phyloP scores from a whole-genome alignment of 2,329 filamentous ascomycete genomes.

The Amesomyces nigricolor region DNA sequence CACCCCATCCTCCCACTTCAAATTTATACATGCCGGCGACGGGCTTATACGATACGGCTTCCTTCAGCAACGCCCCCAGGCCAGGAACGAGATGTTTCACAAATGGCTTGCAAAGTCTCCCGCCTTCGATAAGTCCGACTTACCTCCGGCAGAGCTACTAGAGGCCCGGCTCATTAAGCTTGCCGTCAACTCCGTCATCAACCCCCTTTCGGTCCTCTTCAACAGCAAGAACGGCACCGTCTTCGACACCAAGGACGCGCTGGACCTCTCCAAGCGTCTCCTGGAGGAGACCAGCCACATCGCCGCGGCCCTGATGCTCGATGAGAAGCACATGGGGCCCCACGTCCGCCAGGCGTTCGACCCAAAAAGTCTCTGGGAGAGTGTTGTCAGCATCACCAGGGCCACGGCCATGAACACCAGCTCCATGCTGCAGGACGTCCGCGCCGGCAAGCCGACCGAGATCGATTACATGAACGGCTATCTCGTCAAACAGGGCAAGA shows the following conservation, averaged over 20 bases:
- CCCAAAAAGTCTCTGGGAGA: not conserved
- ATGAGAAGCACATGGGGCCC: slow-evolving; percentile 28
- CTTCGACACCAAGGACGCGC: not conserved
- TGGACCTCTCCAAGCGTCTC: not conserved
- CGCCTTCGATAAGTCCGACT: not conserved
- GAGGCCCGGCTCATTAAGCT: slow-evolving; percentile 49
- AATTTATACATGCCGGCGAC: slow-evolving; percentile 28
- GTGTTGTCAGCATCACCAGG: slow-evolving; percentile 19
- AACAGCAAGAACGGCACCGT: slow-evolving; percentile 16
- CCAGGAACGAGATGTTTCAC: too few relatives aligned
- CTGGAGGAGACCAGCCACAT: slow-evolving; percentile 14
- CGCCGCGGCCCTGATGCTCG: slow-evolving; percentile 4
- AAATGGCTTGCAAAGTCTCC: not conserved
- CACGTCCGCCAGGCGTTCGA: not conserved
- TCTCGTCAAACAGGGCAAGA: slow-evolving; percentile 1
- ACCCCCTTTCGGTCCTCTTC: slow-evolving; percentile 58
- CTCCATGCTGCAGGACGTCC: slow-evolving; percentile 34
- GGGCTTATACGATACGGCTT: slow-evolving; percentile 16
- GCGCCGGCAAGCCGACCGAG: slow-evolving; percentile 12
- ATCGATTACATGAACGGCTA: slow-evolving; percentile 22
- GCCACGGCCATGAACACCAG: slow-evolving; percentile 30
- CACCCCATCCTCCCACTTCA: slow-evolving; percentile 20
- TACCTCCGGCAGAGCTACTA: not conserved
- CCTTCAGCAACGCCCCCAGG: not conserved
- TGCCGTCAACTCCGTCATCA: slow-evolving; percentile 59